Conservation (phyloP, 164 flowering plant genomes). For the Tetracentron sinense region DNA sequence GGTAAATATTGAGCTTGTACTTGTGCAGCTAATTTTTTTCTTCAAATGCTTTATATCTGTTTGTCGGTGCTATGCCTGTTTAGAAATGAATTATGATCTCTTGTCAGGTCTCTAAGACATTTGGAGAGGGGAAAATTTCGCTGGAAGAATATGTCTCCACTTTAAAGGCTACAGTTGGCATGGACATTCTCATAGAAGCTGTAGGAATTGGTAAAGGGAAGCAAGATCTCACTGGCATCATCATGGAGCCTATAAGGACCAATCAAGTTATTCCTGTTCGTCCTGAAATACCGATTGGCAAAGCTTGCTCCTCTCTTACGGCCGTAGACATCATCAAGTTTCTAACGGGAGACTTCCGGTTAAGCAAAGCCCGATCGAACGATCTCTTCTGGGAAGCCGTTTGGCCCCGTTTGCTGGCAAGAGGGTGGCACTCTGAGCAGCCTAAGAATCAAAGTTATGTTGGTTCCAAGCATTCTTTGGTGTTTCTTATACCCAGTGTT, state of each 20-base stretch:
- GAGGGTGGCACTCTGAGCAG: constrained; percentile 97
- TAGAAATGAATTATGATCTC: constrained; percentile 4
- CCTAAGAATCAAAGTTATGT: constrained; percentile 41
- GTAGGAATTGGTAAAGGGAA: constrained; percentile 85
- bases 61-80: neutral
- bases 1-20: neutral
- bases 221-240: constrained; percentile 64
- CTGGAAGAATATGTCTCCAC: constrained; percentile 69
- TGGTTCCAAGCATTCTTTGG: constrained; percentile 44
- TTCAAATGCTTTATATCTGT: too few species aligned
- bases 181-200: constrained; percentile 59
- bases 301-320: constrained; percentile 69
- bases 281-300: constrained; percentile 61
- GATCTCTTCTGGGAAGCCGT: constrained; percentile 99
- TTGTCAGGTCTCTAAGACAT: constrained; percentile 58
- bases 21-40: too few species aligned
- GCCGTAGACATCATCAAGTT: constrained; percentile 54
- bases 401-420: constrained; percentile 93
- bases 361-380: constrained; percentile 82
- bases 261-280: constrained; percentile 31
- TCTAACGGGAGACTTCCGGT: constrained; percentile 64
- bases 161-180: constrained; percentile 58
- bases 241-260: constrained; percentile 37
- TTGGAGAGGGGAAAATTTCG: constrained; percentile 53
- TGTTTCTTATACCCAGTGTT: constrained; percentile 70